A percentile compares a stretch with the other conserved stretches of the same genome.
These are phyloP conservation scores for Macrophomina phaseolina DNA, from an alignment of 2,329 filamentous ascomycete genomes.

Conservation along the genomic window DNA sequence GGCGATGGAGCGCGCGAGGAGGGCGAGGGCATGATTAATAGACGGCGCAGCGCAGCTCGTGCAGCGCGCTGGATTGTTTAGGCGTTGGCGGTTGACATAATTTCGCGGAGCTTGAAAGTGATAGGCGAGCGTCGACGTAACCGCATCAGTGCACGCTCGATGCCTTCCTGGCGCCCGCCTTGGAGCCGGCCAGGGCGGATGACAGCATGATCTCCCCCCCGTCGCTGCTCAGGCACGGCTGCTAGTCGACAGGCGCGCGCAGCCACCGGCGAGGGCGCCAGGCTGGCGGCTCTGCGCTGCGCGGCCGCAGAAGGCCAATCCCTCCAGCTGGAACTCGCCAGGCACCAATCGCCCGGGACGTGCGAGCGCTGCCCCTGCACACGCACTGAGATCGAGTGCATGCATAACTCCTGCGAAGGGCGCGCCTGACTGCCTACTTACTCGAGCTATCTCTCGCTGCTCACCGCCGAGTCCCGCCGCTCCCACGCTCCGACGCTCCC, in stretches of 20 bases:
- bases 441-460: background rate
- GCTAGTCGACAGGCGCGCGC: conserved; percentile 2
- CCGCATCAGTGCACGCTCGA: conserved; percentile 19
- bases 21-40: conserved; percentile 26
- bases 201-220: conserved; percentile 15
- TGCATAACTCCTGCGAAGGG: background rate
- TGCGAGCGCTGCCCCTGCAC: conserved; percentile 16
- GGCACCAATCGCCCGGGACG: conserved; percentile 22
- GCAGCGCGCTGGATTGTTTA: conserved; percentile 21
- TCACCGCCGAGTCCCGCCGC: conserved; percentile 12
- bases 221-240: conserved; percentile 10
- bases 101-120: conserved; percentile 26
- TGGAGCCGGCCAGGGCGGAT: conserved; percentile 10
- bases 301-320: background rate
- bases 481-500: conserved; percentile 4
- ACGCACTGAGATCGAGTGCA: conserved; percentile 10
- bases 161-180: conserved; percentile 7
- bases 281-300: conserved; percentile 17
- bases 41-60: conserved; percentile 18
- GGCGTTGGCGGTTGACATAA: conserved; percentile 26
- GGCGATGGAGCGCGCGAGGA: conserved; percentile 15
- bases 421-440: no score
- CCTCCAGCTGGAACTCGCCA: conserved; percentile 19
- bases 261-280: conserved; percentile 15
- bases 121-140: conserved; percentile 27